Evolutionary conservation across 202 grass and related monocot genomes (phyloP).

Genomic region (Panicum hallii): DNA sequence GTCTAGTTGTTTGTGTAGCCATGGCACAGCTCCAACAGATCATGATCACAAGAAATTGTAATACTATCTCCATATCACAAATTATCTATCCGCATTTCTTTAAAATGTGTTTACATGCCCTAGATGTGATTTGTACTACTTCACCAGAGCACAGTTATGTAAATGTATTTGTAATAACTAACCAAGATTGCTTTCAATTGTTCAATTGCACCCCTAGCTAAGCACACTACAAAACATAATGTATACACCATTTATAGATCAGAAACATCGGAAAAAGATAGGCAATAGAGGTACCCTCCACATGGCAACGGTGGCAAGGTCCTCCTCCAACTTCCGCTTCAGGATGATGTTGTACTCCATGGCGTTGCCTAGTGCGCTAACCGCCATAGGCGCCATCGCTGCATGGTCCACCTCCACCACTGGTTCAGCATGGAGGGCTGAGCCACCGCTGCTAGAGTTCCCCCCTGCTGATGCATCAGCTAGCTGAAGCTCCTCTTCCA

Average conservation of each 20-base stretch:
- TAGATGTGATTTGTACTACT: neutral
- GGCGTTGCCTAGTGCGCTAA: conserved; percentile 31
- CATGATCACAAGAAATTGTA: neutral
- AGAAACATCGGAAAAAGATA: neutral
- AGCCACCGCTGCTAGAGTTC: neutral
- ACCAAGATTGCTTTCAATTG: neutral
- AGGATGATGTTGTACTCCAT: conserved; percentile 64
- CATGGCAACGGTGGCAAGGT: conserved; percentile 65
- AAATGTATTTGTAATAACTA: neutral
- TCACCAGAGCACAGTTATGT: neutral
- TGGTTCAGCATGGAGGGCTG: neutral
- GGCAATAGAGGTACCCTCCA: conserved; percentile 49
- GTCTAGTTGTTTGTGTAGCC: neutral
- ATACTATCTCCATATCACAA: neutral
- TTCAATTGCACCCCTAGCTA: neutral
- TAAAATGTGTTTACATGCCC: neutral
- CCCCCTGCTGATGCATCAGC: neutral
- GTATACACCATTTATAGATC: neutral
- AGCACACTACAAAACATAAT: neutral
- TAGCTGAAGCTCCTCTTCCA: conserved; percentile 47
- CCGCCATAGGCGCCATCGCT: neutral
- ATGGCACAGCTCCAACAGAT: neutral
- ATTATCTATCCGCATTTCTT: neutral
- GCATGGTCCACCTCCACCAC: conserved; percentile 27
- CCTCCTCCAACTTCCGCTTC: conserved; percentile 63